phyloP scores from a whole-genome alignment of 805 yeast genomes.

The Kurtzmaniella cleridarum region DNA sequence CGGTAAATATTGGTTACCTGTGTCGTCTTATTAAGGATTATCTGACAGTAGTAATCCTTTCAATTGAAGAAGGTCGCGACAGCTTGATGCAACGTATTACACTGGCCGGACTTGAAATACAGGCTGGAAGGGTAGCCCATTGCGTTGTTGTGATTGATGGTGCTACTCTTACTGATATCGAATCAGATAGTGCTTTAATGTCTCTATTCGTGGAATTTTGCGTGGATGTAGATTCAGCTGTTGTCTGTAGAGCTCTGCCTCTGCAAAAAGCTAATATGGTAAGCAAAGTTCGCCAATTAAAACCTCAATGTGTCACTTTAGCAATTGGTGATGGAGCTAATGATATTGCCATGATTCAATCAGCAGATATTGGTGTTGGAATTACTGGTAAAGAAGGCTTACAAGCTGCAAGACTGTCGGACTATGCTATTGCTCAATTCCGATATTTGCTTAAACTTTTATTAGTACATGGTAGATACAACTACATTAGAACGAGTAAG shows the following conservation, averaged over 20 bases:
- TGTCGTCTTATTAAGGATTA: slow-evolving; percentile 90
- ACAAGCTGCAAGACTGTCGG: slow-evolving; percentile 94
- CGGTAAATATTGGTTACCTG: slow-evolving; percentile 93
- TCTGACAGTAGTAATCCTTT: slow-evolving; percentile 77
- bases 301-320: slow-evolving; percentile 69
- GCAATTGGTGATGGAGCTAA: slow-evolving; percentile 99
- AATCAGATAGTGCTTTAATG: slow-evolving; percentile 65
- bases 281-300: slow-evolving; percentile 63
- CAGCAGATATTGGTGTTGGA: slow-evolving; percentile 97
- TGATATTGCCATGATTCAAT: slow-evolving; percentile 98
- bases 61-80: slow-evolving; percentile 41
- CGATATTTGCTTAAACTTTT: slow-evolving; percentile 75
- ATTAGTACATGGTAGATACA: slow-evolving; percentile 93
- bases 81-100: slow-evolving; percentile 63
- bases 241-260: slow-evolving; percentile 95
- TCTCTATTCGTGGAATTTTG: slow-evolving; percentile 80
- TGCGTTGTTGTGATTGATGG: slow-evolving; percentile 95
- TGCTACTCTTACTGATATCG: slow-evolving; percentile 69
- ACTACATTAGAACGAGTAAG: slow-evolving; percentile 85
- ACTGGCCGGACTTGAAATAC: slow-evolving; percentile 69
- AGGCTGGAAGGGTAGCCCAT: slow-evolving; percentile 77
- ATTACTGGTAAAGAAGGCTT: slow-evolving; percentile 96
- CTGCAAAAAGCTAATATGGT: slow-evolving; percentile 94
- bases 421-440: slow-evolving; percentile 93
- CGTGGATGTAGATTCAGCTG: slow-evolving; percentile 81